A percentile compares a stretch with the other conserved stretches of the same genome.
These are phyloP conservation scores for Spiromastix sp. DNA, from an alignment of 2,329 filamentous ascomycete genomes.

Conservation along the genomic window DNA sequence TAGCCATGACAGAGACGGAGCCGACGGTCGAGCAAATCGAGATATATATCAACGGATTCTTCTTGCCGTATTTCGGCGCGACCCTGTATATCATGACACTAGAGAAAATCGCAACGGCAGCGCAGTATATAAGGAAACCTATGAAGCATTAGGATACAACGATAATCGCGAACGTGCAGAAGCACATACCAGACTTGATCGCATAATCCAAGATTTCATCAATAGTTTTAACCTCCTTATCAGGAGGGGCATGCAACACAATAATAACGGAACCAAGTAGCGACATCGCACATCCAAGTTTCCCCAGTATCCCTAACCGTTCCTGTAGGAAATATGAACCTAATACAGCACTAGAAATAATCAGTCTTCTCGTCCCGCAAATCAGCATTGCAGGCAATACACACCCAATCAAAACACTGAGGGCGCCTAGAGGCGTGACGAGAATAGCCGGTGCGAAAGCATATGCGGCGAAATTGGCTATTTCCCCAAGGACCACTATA, in stretches of 20 bases:
- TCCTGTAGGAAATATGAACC: slow-evolving; percentile 92
- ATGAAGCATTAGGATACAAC: slow-evolving; percentile 6
- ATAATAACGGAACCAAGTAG: slow-evolving; percentile 95
- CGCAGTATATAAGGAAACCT: slow-evolving; percentile 87
- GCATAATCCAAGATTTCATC: slow-evolving; percentile 88
- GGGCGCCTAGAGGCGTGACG: slow-evolving; percentile 84
- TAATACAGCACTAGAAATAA: slow-evolving; percentile 58
- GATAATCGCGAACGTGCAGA: too few relatives aligned
- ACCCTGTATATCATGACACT: slow-evolving; percentile 94
- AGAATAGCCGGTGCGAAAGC: slow-evolving; percentile 98
- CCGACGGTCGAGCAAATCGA: slow-evolving; percentile 97
- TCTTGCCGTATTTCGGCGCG: slow-evolving; percentile 80
- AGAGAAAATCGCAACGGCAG: slow-evolving; percentile 71
- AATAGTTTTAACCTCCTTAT: slow-evolving; percentile 81
- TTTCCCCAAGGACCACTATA: slow-evolving; percentile 78
- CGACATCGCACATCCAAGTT: slow-evolving; percentile 91
- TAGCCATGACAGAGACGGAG: slow-evolving; percentile 96
- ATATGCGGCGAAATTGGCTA: slow-evolving; percentile 97
- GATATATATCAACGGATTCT: slow-evolving; percentile 90
- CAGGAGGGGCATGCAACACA: slow-evolving; percentile 89
- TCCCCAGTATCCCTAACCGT: slow-evolving; percentile 78
- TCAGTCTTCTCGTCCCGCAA: slow-evolving; percentile 9
- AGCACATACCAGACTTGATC: slow-evolving; percentile 67
- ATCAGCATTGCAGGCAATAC: slow-evolving; percentile 18
- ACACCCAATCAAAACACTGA: slow-evolving; percentile 82